Base-by-base conservation (phyloP, 331 rosid genomes). In the Quercus lobata region DNA sequence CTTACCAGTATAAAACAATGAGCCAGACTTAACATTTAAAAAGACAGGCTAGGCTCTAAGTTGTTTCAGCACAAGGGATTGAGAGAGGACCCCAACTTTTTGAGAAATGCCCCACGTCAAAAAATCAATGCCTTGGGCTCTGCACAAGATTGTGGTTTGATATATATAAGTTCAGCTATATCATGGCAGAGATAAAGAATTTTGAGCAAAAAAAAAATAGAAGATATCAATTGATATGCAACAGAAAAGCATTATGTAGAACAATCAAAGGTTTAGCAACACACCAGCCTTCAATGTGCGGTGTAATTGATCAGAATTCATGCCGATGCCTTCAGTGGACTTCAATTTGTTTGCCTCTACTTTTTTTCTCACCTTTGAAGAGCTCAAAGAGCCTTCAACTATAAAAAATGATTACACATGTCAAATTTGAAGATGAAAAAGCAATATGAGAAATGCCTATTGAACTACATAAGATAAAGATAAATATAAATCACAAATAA, bases 371-470 rank as follows among this genome's bases (percentile, higher is more conserved):
- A 76, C 68, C 90, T 86, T 95, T 44, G 90, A 82, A 21, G 97
- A 86, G 44, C 97, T 94, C 82, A 92, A 84, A 80, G 92, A 92
- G 79, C 98, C 97, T 89, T 94, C 97, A 54, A 91, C 96, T 91
- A 81, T 18, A 80, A 18, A 27, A 58, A 71, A 44, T 16, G 77
- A 27, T 14, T 3, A 30, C 3, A 21, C 57, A n/a, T n/a, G 49
- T 21, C 19, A 44, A 68, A 62, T 1, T 71, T 32, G 27, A 71
- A 71, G 72, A 3, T 29, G 30, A 25, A 8, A 6, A 4, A 0
- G 71, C 7, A 66, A 66, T 25, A 62, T 6, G 30, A 62, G 21
- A 29, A 27, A 62, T 14, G 17, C 19, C 9, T 15, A 29, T 5
- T 7, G 37, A 66, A 66, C 21, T 15, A 3, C 71, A 16, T 2